Conservation (phyloP, 2,329 filamentous ascomycete species). For the Ascochyta fabae region DNA sequence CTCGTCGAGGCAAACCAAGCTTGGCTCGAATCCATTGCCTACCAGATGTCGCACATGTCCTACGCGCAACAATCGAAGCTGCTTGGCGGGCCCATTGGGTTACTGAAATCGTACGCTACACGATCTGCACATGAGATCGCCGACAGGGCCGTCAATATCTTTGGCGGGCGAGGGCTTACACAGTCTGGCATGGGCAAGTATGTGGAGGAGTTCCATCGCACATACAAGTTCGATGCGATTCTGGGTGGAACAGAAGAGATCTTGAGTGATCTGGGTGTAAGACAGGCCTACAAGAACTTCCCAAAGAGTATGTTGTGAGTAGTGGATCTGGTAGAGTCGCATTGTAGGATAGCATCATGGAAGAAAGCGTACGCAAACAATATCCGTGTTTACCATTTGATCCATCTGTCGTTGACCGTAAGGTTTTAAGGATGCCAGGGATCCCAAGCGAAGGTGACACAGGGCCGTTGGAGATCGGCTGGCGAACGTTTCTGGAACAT, state of each 20-base stretch:
- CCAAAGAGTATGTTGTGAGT: slow-evolving; percentile 79
- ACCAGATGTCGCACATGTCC: slow-evolving; percentile 86
- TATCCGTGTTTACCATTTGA: slow-evolving; percentile 2
- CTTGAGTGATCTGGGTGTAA: slow-evolving; percentile 78
- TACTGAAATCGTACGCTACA: slow-evolving; percentile 81
- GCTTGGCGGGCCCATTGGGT: slow-evolving; percentile 79
- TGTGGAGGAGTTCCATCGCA: slow-evolving; percentile 84
- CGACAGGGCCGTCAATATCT: slow-evolving; percentile 84
- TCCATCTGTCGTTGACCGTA: slow-evolving; percentile 4
- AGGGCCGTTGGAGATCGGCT: slow-evolving; percentile 14
- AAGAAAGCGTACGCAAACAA: background rate
- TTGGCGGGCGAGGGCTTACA: slow-evolving; percentile 80
- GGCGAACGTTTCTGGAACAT: slow-evolving; percentile 28
- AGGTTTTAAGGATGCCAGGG: background rate
- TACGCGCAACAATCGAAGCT: slow-evolving; percentile 77
- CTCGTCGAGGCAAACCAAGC: slow-evolving; percentile 82
- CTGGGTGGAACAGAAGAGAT: slow-evolving; percentile 85
- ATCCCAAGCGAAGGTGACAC: slow-evolving; percentile 10
- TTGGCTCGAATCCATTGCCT: slow-evolving; percentile 83
- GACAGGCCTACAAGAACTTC: slow-evolving; percentile 84
- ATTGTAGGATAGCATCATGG: slow-evolving; percentile 14
- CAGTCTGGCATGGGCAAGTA: slow-evolving; percentile 82
- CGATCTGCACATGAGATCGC: slow-evolving; percentile 82
- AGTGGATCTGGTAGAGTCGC: background rate
- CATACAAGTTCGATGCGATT: slow-evolving; percentile 73